A percentile compares a stretch with the other conserved stretches of the same genome.
Conservation (phyloP, 2,329 filamentous ascomycete genomes). For the Immersiporthe knoxdaviesiana region DNA sequence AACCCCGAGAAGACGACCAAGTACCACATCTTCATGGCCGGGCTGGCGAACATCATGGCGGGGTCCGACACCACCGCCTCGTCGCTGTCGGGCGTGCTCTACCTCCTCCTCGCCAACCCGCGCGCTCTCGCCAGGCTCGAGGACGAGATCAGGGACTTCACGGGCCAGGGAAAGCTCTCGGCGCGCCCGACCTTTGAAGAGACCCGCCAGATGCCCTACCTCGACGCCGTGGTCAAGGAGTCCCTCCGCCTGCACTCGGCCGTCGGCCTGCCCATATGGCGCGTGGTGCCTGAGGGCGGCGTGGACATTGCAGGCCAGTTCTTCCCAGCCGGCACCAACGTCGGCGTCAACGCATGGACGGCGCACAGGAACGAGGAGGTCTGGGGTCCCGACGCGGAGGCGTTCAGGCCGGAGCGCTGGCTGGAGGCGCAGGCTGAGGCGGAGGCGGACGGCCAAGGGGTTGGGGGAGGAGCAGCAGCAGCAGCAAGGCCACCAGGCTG, state of each 20-base stretch:
- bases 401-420: constrained; percentile 28
- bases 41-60: constrained; percentile 42
- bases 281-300: constrained; percentile 51
- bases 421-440: constrained; percentile 23
- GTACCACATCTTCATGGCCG: constrained; percentile 38
- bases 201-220: constrained; percentile 49
- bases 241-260: constrained; percentile 54
- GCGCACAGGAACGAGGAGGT: constrained; percentile 25
- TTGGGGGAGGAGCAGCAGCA: too few relatives aligned
- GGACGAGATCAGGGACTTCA: constrained; percentile 33
- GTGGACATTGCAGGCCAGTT: constrained; percentile 40
- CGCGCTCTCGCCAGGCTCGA: constrained; percentile 32
- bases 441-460: background rate
- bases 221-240: constrained; percentile 58
- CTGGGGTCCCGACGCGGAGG: constrained; percentile 22
- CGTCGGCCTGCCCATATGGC: constrained; percentile 52
- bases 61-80: constrained; percentile 53
- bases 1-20: constrained; percentile 47
- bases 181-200: constrained; percentile 40
- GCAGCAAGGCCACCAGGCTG: constrained; percentile 14
- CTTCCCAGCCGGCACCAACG: constrained; percentile 23
- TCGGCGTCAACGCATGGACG: constrained; percentile 28
- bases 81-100: constrained; percentile 49
- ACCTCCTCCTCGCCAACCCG: constrained; percentile 45
- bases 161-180: constrained; percentile 28